Percentiles rank a stretch among this genome's conserved stretches.
These are phyloP conservation scores for Hypoxylon sp. DNA, from an alignment of 2,329 filamentous ascomycete genomes.

Conservation along the genomic window DNA sequence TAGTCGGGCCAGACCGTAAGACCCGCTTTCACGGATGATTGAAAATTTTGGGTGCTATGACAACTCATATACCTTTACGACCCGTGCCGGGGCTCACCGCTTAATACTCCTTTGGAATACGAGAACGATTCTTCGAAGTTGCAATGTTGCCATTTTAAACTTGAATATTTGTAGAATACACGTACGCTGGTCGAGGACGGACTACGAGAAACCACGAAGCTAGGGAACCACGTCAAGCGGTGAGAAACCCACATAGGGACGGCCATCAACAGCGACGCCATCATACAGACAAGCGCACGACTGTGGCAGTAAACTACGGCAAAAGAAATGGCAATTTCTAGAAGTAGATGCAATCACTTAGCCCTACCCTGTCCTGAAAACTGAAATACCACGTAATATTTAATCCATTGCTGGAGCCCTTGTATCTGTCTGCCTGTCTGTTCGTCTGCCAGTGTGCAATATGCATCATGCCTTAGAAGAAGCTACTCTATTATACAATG, in stretches of 20 bases:
- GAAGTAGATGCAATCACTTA: not conserved
- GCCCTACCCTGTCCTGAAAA: not conserved
- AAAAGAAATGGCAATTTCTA: not conserved
- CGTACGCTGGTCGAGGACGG: not conserved
- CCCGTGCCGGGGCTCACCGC: not conserved
- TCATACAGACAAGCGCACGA: not conserved
- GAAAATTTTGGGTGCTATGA: not conserved
- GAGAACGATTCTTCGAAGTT: not conserved
- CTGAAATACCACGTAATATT: conserved; percentile 10
- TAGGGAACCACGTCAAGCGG: not conserved
- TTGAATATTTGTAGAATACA: not conserved
- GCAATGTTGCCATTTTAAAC: not conserved
- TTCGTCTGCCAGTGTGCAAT: not conserved
- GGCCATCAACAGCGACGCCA: not conserved
- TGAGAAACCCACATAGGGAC: not conserved
- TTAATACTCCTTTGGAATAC: not conserved
- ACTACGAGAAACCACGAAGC: not conserved
- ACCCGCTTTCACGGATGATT: not conserved
- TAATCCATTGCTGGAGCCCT: conserved; percentile 13
- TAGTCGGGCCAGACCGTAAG: conserved; percentile 9
- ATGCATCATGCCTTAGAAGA: not conserved
- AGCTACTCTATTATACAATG: conserved; percentile 36
- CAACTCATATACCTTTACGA: not conserved
- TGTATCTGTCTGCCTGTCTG: conserved; percentile 8
- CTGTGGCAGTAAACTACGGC: not conserved